Evolutionary conservation across 179 eudicot species (phyloP).

Genomic region (Patellifolia procumbens): DNA sequence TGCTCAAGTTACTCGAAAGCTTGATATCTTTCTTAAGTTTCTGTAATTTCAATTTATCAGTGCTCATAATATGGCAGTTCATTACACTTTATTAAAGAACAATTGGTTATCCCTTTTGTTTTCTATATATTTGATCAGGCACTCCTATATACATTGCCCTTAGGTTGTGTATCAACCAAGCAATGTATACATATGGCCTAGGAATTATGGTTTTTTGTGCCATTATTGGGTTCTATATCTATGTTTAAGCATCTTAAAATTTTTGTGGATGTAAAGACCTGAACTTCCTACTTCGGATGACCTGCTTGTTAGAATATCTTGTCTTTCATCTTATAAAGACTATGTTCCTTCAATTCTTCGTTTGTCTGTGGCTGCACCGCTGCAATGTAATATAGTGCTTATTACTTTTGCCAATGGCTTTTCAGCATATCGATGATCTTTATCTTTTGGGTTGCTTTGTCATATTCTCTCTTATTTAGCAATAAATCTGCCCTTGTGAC

Average conservation of each 20-base stretch:
- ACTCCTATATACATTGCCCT: no score
- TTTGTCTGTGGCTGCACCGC: background rate
- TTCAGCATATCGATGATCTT: background rate
- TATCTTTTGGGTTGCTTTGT: conserved; percentile 5
- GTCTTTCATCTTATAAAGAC: background rate
- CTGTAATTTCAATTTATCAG: no score
- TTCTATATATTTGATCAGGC: no score
- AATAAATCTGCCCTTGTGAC: no score
- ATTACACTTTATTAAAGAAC: no score
- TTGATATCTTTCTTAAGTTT: no score
- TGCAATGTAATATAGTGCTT: background rate
- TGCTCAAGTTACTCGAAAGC: no score
- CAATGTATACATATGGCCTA: no score
- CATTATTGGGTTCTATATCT: background rate
- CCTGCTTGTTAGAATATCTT: background rate
- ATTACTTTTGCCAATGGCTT: background rate
- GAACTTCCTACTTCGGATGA: background rate
- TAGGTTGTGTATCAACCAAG: no score
- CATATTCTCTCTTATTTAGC: background rate
- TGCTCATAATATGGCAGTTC: no score
- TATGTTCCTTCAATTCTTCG: background rate
- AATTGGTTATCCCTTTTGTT: no score
- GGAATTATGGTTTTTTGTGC: no score
- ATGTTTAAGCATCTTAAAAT: background rate
- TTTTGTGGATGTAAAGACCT: background rate